Base-by-base conservation (phyloP, 768 basidiomycete species). In the Boletus reticulatus region DNA sequence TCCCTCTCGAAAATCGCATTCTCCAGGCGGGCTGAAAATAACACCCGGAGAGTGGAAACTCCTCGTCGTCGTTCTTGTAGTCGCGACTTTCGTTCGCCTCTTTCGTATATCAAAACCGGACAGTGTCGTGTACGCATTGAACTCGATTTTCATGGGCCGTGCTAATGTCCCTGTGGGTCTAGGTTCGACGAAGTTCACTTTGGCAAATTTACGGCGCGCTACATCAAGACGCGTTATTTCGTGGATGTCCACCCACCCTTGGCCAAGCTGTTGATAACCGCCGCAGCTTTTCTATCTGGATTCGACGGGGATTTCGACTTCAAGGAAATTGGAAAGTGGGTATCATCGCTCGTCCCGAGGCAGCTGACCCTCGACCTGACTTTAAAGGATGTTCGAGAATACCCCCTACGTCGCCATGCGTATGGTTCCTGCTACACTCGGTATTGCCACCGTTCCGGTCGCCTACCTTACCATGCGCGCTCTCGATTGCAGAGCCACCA, bases 121-220 rank as follows among this genome's bases (percentile, higher is more conserved):
- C 54, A 94, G 93, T 64, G 93, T 99, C 41, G 96, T 99, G 92
- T 95, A 62, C 76, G 92, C 81, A 4, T 12, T 13, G 6, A 32
- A 1, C 43, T 52, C 17, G 4, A 14, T 34, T 51, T 19, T 43
- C 20, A 12, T 44, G 19, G 8, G 7, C 9, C 8, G 31, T 22
- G 38, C 55, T 65, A n/a, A 55, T 27, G 5, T 34, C 29, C 32
- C 49, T 32, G 34, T 44, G 5, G 43, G 4, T 57, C 22, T 64
- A 97, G 95, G 42, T 98, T 98, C 71, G 96, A 98, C 69, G 96
- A 98, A 72, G 96, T 98, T 0, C 96, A 98, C 70, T 98, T 98
- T 71, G 96, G 96, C 57, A 97, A 97, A 72, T 98, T 98, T 67
- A 94, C 96, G 7, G 80, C 84, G 45, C 91, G 90, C 67, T 98